These are phyloP conservation scores for Coemansia sp. DNA, from an alignment of 371 early-diverging fungal species.

Conservation along the genomic window DNA sequence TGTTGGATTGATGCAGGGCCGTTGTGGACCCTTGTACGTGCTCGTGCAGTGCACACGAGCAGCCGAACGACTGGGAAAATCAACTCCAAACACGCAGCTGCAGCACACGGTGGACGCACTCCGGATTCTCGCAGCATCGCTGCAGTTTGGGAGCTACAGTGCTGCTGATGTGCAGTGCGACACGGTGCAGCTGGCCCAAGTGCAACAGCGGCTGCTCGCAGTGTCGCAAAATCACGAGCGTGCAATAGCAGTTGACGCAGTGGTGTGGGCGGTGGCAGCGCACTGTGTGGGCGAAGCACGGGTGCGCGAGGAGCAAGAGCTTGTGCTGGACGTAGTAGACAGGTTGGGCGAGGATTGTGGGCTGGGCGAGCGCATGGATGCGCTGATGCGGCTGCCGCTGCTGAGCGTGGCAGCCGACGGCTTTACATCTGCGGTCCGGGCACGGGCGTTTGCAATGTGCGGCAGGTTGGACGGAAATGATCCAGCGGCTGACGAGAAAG, in stretches of 20 bases:
- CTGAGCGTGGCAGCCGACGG: constrained; percentile 24
- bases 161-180: neutral
- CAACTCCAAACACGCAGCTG: neutral
- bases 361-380: neutral
- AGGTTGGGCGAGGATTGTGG: neutral
- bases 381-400: constrained; percentile 27
- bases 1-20: neutral
- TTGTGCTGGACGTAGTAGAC: constrained; percentile 4
- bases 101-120: neutral
- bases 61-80: neutral
- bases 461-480: constrained; percentile 6
- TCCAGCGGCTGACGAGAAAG: neutral
- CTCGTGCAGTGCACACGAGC: constrained; percentile 5
- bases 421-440: constrained; percentile 11
- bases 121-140: constrained; percentile 12
- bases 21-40: constrained; percentile 4
- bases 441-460: constrained; percentile 10
- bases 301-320: constrained; percentile 7
- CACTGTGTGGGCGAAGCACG: neutral
- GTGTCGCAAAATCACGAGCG: neutral
- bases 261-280: constrained; percentile 7
- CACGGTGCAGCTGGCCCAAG: neutral
- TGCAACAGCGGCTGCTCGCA: neutral
- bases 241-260: neutral
- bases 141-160: neutral